Evolutionary conservation across 768 basidiomycete species (phyloP), one percentile per base, ranked within the genome.

Genomic region (Lentinus tigrinus): DNA sequence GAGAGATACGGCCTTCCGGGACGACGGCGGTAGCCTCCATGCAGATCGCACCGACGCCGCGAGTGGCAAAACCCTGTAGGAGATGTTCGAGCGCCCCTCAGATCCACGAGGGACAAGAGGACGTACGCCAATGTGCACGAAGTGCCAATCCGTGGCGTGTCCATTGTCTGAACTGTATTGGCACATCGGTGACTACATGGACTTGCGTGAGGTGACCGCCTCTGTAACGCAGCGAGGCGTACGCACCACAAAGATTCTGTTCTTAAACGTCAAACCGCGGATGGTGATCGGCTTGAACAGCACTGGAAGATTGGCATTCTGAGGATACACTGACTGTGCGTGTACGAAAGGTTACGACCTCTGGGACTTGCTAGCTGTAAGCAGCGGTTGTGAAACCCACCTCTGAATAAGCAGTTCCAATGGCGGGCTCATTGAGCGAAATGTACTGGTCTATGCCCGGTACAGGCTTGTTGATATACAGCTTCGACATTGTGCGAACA

Each of bases 121-220:
- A 70, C 70, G 64, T 60, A 83, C 83, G 1, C 88, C 89, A 34
- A 90, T 77, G 67, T 93, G 89, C 17, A 91, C 88, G 4, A 93
- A 71, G 69, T 94, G 93, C 85, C 87, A 93, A 61, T 92, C 88
- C 1, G 91, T 91, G 3, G 85, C 83, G 64, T 89, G 84, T 0
- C 91, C 91, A 51, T 85, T 74, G 44, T 88, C 81, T 9, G 85
- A 78, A 56, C 85, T 88, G 73, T 93, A 94, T 71, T 88, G 85
- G 69, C 91, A 93, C 91, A 93, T 92, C 2, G 88, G 89, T 11
- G 88, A 75, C 85, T 86, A 60, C 9, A 24, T 23, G 21, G 13
- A 17, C 23, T 19, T 44, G 1, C 11, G 31, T 31, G 31, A 31
- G 39, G 23, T 11, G 8, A 14, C n/a, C 19, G 21, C 27, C 21